phyloP scores from a whole-genome alignment of 345 rosid species.

The Turritis glabra region DNA sequence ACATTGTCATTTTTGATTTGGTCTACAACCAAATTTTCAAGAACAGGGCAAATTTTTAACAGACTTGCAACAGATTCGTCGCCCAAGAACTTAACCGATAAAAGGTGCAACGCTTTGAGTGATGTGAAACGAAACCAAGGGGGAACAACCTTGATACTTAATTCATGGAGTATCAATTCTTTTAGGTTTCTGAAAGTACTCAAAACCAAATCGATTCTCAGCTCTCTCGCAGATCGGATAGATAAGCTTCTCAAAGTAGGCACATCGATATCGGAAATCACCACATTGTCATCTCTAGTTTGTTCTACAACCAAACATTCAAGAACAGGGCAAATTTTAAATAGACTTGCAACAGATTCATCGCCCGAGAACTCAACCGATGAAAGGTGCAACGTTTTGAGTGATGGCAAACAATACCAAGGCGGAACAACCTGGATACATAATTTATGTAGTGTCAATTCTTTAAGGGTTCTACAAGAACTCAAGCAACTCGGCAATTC shows the following conservation, averaged over 20 bases:
- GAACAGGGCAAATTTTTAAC: neutral
- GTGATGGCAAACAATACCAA: neutral
- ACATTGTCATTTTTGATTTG: neutral
- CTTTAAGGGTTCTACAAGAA: constrained; percentile 4
- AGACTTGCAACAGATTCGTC: neutral
- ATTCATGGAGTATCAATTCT: neutral
- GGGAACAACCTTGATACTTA: neutral
- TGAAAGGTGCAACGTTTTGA: constrained; percentile 4
- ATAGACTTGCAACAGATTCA: neutral
- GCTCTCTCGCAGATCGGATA: no score
- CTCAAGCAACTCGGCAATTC: constrained; percentile 8
- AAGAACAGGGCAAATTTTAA: neutral
- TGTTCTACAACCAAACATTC: neutral
- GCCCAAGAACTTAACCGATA: neutral
- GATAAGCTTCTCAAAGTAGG: no score
- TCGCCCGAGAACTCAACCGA: neutral
- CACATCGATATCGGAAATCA: neutral
- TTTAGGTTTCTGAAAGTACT: neutral
- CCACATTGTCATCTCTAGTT: no score
- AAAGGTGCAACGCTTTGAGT: neutral
- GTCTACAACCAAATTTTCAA: neutral
- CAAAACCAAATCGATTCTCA: no score
- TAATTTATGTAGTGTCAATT: neutral
- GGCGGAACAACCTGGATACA: neutral
- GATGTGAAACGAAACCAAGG: neutral